Evolutionary conservation across 495 filamentous ascomycete genomes (phyloP), one percentile per base, ranked within the genome.

Genomic region (Sabuloglossum arenarium): DNA sequence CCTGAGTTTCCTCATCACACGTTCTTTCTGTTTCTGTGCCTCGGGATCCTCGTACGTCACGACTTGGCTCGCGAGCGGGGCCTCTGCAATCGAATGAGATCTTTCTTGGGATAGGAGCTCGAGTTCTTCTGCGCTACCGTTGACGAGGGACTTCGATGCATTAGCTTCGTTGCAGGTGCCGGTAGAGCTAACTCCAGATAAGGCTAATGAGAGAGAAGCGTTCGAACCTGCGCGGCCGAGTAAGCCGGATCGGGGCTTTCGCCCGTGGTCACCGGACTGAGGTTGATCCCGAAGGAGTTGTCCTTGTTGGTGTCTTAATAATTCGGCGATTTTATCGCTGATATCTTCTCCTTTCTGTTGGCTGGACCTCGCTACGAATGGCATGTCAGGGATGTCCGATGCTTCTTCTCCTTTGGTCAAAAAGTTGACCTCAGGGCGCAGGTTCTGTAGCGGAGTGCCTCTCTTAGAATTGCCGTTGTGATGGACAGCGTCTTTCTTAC

Each of bases 31-130:
- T 30, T 39, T 56, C 57, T 64, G 60, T 53, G 57, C 60, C 10
- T 61, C 61, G 9, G 61, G 59, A n/a, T 67, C 62, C 55, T 67
- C 66, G 58, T 65, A 69, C 10, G 57, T 55, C 29, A 69, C 56
- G 19, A 55, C 54, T 55, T 69, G 66, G 21, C 59, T 62, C 4
- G 63, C 58, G 46, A 61, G 46, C 9, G 56, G 53, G 57, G 58
- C 39, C 50, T 59, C 46, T 43, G 32, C n/a, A 6, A 24, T 1
- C 30, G 23, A 1, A 37, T 21, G 31, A 29, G 19, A 53, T 14
- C 28, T 14, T 27, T 54, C 31, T 14, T 27, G 49, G 25, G 30
- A 45, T 23, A 49, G 29, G 23, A 39, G 39, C n/a, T 54, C 32
- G 14, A 28, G 54, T 9, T 56, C 42, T 14, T 28, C 28, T 37